Evolutionary conservation across 495 filamentous ascomycete genomes (phyloP).

Genomic region (Aspergillus bertholletiae): DNA sequence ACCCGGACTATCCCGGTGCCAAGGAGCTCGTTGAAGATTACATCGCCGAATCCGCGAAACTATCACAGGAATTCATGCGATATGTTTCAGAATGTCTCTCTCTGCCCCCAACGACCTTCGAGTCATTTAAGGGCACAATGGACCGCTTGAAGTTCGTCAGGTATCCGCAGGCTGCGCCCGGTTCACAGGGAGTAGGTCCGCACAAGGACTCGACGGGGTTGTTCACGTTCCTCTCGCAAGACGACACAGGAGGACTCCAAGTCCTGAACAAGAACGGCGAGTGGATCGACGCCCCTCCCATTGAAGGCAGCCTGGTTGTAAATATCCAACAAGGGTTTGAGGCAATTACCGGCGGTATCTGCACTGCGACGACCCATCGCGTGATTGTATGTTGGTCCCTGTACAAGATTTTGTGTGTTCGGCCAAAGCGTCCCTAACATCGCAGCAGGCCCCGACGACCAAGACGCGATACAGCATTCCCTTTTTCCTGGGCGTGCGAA

Average conservation of each 20-base stretch:
- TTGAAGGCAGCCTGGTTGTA: slow-evolving; percentile 48
- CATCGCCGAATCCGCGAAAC: slow-evolving; percentile 63
- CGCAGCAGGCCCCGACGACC: slow-evolving; percentile 30
- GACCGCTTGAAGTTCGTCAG: slow-evolving; percentile 94
- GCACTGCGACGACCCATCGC: slow-evolving; percentile 79
- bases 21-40: slow-evolving; percentile 76
- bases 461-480: slow-evolving; percentile 73
- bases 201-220: slow-evolving; percentile 84
- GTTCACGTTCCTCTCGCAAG: slow-evolving; percentile 50
- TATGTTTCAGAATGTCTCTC: slow-evolving; percentile 82
- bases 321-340: slow-evolving; percentile 83
- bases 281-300: slow-evolving; percentile 48
- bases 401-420: not conserved
- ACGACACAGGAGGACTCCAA: slow-evolving; percentile 50
- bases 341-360: slow-evolving; percentile 84
- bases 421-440: not conserved
- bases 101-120: slow-evolving; percentile 68
- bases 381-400: slow-evolving; percentile 45
- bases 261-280: slow-evolving; percentile 46
- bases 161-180: slow-evolving; percentile 68
- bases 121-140: slow-evolving; percentile 79
- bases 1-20: slow-evolving; percentile 55
- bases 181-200: slow-evolving; percentile 74
- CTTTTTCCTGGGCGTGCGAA: slow-evolving; percentile 85
- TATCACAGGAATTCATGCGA: slow-evolving; percentile 71